Evolutionary conservation across 2,329 filamentous ascomycete species (phyloP).

Genomic region (Sarocladium brachiariae): DNA sequence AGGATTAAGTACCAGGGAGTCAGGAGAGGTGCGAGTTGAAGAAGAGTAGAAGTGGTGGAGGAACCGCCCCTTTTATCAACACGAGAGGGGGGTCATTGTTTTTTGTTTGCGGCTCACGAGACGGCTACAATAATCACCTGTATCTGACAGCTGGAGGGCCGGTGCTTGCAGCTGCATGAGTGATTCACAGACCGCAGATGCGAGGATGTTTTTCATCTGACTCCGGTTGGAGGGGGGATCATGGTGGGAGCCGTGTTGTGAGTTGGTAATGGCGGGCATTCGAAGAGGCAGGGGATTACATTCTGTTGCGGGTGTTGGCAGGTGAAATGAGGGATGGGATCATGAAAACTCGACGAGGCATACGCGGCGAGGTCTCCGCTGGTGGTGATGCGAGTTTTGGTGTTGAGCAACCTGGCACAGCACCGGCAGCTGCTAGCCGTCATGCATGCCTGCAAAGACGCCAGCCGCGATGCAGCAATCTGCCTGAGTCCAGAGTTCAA

Average conservation of each 20-base stretch:
- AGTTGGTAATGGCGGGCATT: background rate
- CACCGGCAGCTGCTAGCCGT: too few relatives aligned
- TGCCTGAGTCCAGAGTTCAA: too few relatives aligned
- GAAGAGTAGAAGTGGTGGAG: background rate
- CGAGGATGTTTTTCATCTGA: constrained; percentile 3
- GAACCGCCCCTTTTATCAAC: constrained; percentile 3
- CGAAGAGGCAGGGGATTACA: too few relatives aligned
- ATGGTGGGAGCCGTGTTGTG: background rate
- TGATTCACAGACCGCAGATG: constrained; percentile 2
- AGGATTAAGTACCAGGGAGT: constrained; percentile 1
- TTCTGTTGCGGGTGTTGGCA: background rate
- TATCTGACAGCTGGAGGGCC: background rate
- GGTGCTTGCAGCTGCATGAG: background rate
- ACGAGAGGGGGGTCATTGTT: background rate
- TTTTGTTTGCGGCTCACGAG: constrained; percentile 8
- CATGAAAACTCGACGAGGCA: background rate
- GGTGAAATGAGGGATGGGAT: background rate
- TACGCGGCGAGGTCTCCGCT: background rate
- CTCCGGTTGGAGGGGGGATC: background rate
- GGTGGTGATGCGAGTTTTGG: background rate
- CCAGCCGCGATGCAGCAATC: too few relatives aligned
- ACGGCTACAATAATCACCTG: background rate
- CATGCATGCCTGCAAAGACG: too few relatives aligned
- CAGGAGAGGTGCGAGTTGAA: background rate
- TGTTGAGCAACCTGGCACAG: too few relatives aligned